Conservation (phyloP, 441 rosid species). For the California macrophylla region DNA sequence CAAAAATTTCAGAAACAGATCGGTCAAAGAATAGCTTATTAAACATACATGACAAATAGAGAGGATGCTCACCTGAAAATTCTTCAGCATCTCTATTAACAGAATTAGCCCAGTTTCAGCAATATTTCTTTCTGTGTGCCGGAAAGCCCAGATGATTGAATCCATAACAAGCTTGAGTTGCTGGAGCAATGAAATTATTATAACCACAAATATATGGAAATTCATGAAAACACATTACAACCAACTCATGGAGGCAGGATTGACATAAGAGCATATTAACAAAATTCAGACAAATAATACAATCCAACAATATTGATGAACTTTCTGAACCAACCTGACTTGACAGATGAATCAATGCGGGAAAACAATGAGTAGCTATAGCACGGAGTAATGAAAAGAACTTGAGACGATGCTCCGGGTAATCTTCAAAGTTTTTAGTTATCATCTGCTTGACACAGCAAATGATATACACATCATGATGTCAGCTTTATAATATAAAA, state of each 20-base stretch:
- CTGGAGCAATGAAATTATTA: slow-evolving; percentile 29
- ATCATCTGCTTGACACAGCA: slow-evolving; percentile 60
- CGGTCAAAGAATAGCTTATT: background rate
- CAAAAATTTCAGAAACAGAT: slow-evolving; percentile 19
- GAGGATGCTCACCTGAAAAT: slow-evolving; percentile 61
- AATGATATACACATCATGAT: background rate
- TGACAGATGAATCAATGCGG: slow-evolving; percentile 78
- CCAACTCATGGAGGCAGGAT: background rate
- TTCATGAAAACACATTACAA: no score
- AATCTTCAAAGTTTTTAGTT: slow-evolving; percentile 95
- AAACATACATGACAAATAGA: slow-evolving; percentile 6
- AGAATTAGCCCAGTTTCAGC: slow-evolving; percentile 97
- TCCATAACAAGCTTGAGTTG: slow-evolving; percentile 98
- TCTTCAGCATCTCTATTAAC: slow-evolving; percentile 83
- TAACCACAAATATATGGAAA: no score
- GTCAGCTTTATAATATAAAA: background rate
- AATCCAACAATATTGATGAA: background rate
- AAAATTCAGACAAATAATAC: background rate
- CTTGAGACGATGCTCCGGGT: slow-evolving; percentile 96
- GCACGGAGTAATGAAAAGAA: slow-evolving; percentile 98
- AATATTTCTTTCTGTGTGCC: slow-evolving; percentile 97
- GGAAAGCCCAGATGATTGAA: slow-evolving; percentile 98
- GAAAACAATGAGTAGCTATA: slow-evolving; percentile 89
- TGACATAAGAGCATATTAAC: background rate
- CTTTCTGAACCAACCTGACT: slow-evolving; percentile 61